Base-by-base conservation (phyloP, 1,139 yeast species). In the Scheffersomyces illinoinensis region DNA sequence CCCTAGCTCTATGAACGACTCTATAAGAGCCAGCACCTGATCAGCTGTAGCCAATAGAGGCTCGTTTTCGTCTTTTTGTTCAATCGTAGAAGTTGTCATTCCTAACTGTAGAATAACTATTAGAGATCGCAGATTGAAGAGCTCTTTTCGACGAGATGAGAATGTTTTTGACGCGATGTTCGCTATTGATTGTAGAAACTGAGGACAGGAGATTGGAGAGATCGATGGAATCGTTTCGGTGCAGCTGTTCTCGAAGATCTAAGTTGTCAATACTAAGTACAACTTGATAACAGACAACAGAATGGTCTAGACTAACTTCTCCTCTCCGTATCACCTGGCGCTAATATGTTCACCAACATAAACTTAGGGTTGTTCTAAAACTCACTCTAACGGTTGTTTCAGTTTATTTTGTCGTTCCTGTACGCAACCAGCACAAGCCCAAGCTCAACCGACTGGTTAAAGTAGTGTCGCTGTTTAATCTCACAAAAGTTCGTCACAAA, bases 1-100 rank as follows among this genome's bases (percentile, higher is more conserved):
- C 2, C 97, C 98, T 47, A 93, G 78, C 70, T 93, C 97, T 17
- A 93, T 87, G 60, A 93, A 85, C 6, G 95, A 87, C 71, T 93
- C 97, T n/a, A 93, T 87, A 21, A 92, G 77, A 53, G 85, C 83
- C 62, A 87, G 87, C 3, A 93, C 78, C 66, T 89, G 88, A 21
- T 84, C 86, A 53, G 87, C 86, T 0, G 88, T 75, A 33, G 78
- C 70, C 0, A 77, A 77, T 48, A 89, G 71, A 14, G 88, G 85
- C 59, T 71, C 73, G 61, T 81, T 76, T 19, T 72, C 78, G 6
- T 68, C 60, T 4, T 61, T 66, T 8, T 63, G 62, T 33, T 66
- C 66, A 43, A 78, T 63, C 19, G 68, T 68, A 3, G 82, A 71
- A 2, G 84, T 79, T 6, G 83, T 78, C 83, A 79, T 79, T 10